These are phyloP conservation scores for Sarocladium brachiariae DNA, from an alignment of 2,329 filamentous ascomycete species.

Conservation along the genomic window DNA sequence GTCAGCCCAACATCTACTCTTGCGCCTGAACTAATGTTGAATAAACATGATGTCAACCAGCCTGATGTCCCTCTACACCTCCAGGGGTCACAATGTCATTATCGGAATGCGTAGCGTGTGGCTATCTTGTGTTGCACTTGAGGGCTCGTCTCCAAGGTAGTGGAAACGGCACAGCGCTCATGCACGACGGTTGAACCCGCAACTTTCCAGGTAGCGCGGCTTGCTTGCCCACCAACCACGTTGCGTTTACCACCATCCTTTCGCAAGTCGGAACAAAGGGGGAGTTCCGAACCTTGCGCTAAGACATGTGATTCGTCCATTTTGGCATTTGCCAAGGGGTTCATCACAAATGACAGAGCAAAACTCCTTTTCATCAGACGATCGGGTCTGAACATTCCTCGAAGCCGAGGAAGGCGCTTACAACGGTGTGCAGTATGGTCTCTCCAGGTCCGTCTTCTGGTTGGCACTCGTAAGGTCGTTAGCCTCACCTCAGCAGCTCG, in stretches of 20 bases:
- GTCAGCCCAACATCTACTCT: too few species aligned
- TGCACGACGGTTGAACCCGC: conserved; percentile 10
- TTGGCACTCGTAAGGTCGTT: background rate
- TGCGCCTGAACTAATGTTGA: too few species aligned
- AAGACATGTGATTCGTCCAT: background rate
- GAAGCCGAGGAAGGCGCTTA: conserved; percentile 3
- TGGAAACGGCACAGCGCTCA: conserved; percentile 2
- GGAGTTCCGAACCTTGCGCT: background rate
- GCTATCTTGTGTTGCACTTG: too few species aligned
- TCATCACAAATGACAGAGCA: conserved; percentile 5
- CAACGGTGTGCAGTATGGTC: background rate
- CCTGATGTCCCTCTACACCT: too few species aligned
- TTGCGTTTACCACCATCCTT: background rate
- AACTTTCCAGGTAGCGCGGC: conserved; percentile 6
- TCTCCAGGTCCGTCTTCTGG: too few species aligned
- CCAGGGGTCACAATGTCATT: too few species aligned
- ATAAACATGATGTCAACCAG: too few species aligned
- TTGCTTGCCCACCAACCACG: background rate
- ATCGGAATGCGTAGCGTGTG: too few species aligned
- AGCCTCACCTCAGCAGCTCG: background rate
- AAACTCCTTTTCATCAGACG: background rate
- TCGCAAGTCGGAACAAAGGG: background rate
- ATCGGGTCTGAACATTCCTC: background rate
- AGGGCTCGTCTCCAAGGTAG: background rate
- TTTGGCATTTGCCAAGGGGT: background rate